Conservation (phyloP, 371 early-diverging fungal species). For the Mucor irregularis region DNA sequence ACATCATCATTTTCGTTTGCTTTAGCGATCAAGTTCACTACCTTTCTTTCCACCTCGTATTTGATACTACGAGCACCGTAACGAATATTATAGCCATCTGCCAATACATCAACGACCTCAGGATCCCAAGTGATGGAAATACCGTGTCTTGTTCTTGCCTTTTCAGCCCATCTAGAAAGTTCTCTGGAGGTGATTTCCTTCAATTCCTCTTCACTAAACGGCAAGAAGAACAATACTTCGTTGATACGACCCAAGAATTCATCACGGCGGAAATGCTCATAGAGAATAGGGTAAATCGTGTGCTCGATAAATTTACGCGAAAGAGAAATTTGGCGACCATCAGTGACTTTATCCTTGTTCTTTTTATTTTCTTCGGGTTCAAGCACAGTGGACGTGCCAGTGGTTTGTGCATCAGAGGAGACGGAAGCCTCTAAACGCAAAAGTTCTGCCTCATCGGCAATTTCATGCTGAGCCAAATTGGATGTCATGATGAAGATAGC, state of each 20-base stretch:
- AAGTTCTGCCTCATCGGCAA: constrained; percentile 58
- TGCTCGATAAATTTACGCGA: constrained; percentile 56
- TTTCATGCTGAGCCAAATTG: constrained; percentile 70
- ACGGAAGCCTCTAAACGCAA: constrained; percentile 55
- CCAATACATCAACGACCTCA: constrained; percentile 51
- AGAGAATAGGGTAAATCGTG: constrained; percentile 59
- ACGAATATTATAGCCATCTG: constrained; percentile 56
- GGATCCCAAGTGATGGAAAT: constrained; percentile 57
- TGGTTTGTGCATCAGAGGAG: constrained; percentile 42
- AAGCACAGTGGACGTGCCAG: constrained; percentile 27
- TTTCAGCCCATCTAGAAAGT: constrained; percentile 53
- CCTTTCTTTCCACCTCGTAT: constrained; percentile 59
- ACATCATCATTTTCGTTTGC: constrained; percentile 62
- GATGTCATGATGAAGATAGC: constrained; percentile 77
- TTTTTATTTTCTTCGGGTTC: constrained; percentile 22
- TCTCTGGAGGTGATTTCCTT: constrained; percentile 52
- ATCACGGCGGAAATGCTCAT: constrained; percentile 58
- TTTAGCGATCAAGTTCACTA: constrained; percentile 60
- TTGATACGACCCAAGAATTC: constrained; percentile 67
- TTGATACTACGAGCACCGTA: constrained; percentile 67
- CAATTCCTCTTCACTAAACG: constrained; percentile 56
- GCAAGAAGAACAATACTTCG: constrained; percentile 60
- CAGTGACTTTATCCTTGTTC: constrained; percentile 17
- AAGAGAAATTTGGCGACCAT: constrained; percentile 40
- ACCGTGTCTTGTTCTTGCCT: constrained; percentile 51